These are phyloP conservation scores for Crassisporium funariophilum DNA, from an alignment of 768 basidiomycete genomes.

Conservation along the genomic window DNA sequence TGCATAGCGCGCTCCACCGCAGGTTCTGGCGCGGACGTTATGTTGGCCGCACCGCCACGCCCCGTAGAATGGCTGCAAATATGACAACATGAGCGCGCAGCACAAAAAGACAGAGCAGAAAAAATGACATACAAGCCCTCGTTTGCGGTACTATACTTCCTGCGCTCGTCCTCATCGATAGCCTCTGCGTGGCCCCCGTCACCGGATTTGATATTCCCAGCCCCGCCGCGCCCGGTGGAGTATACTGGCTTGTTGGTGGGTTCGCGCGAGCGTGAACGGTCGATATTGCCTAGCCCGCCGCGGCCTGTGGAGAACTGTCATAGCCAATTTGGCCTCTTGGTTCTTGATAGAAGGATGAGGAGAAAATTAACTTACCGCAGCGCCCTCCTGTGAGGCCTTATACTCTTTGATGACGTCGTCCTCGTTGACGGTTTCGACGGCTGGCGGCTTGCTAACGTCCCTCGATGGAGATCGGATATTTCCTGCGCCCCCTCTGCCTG, in stretches of 20 bases:
- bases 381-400: conserved; percentile 28
- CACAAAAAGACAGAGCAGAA: not conserved
- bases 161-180: conserved; percentile 28
- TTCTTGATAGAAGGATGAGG: conserved; percentile 4
- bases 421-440: conserved; percentile 41
- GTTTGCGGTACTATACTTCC: conserved; percentile 18
- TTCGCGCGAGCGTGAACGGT: conserved; percentile 56
- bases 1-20: conserved; percentile 32
- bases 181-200: conserved; percentile 21
- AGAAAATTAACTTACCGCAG: conserved; percentile 34
- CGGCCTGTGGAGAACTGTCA: conserved; percentile 60
- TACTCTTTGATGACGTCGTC: conserved; percentile 41
- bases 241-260: conserved; percentile 31
- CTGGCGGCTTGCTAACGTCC: conserved; percentile 32
- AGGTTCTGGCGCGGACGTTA: conserved; percentile 42
- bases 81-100: not conserved
- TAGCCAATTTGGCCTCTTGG: not conserved
- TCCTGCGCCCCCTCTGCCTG: conserved; percentile 81
- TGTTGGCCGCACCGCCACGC: conserved; percentile 68
- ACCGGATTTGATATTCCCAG: conserved; percentile 53
- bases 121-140: conserved; percentile 43
- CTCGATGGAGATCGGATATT: conserved; percentile 83
- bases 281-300: conserved; percentile 67
- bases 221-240: conserved; percentile 65
- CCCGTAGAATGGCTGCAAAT: conserved; percentile 62